Evolutionary conservation across 1,139 yeast genomes (phyloP).

Genomic region (Pneumocystis murina): DNA sequence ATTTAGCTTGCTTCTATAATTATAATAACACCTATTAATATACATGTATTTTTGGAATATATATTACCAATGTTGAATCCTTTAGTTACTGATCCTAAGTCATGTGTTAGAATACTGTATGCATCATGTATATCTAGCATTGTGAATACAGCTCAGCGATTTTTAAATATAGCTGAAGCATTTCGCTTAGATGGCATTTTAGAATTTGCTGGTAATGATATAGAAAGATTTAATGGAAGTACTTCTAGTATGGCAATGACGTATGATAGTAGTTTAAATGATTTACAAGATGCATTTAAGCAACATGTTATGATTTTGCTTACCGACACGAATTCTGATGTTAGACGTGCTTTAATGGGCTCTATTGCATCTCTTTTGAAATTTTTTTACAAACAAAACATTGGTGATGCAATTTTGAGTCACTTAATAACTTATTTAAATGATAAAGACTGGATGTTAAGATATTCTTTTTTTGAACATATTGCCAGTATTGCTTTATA

Average conservation of each 20-base stretch:
- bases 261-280: constrained; percentile 17
- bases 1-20: constrained; percentile 32
- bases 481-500: constrained; percentile 65
- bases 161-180: constrained; percentile 50
- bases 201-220: constrained; percentile 29
- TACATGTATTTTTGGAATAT: constrained; percentile 63
- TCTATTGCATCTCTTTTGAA: constrained; percentile 63
- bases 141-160: constrained; percentile 46
- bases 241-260: constrained; percentile 25
- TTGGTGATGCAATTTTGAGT: constrained; percentile 75
- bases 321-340: constrained; percentile 53
- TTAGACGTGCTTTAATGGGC: constrained; percentile 52
- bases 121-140: constrained; percentile 62
- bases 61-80: constrained; percentile 53
- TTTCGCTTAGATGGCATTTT: constrained; percentile 33
- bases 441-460: constrained; percentile 52
- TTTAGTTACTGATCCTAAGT: constrained; percentile 27
- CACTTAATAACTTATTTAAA: constrained; percentile 85
- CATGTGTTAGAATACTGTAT: constrained; percentile 45
- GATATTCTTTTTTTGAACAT: constrained; percentile 59
- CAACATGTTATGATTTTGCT: constrained; percentile 47
- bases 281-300: constrained; percentile 38
- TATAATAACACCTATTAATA: constrained; percentile 61
- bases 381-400: constrained; percentile 72
- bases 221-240: constrained; percentile 25